Evolutionary conservation across 2,329 filamentous ascomycete species (phyloP), one percentile per base, ranked within the genome.

Genomic region (Nothopassalora personata): DNA sequence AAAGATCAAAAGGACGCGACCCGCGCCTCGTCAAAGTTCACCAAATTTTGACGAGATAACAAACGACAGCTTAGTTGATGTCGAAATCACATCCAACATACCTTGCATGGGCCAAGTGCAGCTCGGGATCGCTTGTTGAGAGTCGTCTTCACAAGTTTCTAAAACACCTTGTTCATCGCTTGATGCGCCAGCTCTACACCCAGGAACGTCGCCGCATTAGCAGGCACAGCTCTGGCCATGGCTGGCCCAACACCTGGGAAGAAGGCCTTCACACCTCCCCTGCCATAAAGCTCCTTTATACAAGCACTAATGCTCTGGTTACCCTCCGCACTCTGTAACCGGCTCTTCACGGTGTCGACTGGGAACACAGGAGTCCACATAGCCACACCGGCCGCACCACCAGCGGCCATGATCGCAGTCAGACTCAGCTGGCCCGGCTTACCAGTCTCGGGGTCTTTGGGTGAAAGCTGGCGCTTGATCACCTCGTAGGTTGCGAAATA

Each of bases 361-460:
- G 94, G 94, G 83, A 99, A 99, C 46, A 99, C 92, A 56, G 94
- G 92, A 67, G 97, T 94, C 94, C 94, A 99, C 94, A 99, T 99
- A 63, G 94, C 94, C 28, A 99, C 85, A 71, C 94, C 94, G 0
- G 94, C 94, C 4, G 87, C 89, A 63, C 90, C 94, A 68, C 94
- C 94, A 1, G 94, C 94, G 30, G 85, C 83, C 68, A 92, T 90
- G 58, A 99, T 83, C 10, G 94, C 94, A 1, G 84, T 79, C 63
- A 99, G 80, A 69, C 88, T 93, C 59, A 97, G 77, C 68, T 94
- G 81, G 46, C 91, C 92, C 4, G 89, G 83, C 62, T 71, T 71
- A 71, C 87, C 86, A 27, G 90, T 91, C 18, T 82, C 77, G 3
- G 85, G 86, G 70, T 97, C 91, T 70, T 89, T 84, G 46, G 93